phyloP scores from a whole-genome alignment of 208 protist species.

The Herpetomonas tarakana region DNA sequence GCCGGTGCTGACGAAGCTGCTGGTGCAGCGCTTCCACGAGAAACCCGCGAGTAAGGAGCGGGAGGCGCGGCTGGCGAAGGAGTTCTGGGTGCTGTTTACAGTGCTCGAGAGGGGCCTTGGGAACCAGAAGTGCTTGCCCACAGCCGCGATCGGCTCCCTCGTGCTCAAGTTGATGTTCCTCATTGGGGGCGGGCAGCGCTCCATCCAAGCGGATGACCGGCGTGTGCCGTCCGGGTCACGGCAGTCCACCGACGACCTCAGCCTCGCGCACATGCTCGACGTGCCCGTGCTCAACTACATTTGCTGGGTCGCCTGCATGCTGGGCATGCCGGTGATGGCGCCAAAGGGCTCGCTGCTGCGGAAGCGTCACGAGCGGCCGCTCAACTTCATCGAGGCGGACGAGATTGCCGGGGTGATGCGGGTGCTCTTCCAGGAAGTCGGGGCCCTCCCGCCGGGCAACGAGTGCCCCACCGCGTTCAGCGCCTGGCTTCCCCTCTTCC shows the following conservation, averaged over 20 bases:
- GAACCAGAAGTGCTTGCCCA: background rate
- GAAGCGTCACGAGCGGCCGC: conserved; percentile 13
- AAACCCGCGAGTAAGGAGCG: conserved; percentile 22
- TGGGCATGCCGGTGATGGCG: conserved; percentile 51
- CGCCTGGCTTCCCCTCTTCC: conserved; percentile 58
- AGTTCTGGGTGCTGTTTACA: conserved; percentile 21
- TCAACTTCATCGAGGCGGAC: conserved; percentile 36
- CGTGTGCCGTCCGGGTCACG: conserved; percentile 17
- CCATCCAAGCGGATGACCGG: conserved; percentile 54
- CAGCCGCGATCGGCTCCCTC: conserved; percentile 17
- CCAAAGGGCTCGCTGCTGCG: conserved; percentile 14
- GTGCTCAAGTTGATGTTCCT: conserved; percentile 60
- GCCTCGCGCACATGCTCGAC: conserved; percentile 38
- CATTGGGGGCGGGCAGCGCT: conserved; percentile 48
- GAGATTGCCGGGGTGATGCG: conserved; percentile 46
- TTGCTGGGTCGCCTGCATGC: conserved; percentile 49
- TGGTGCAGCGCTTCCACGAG: conserved; percentile 27
- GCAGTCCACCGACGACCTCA: conserved; percentile 41
- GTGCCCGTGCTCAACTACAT: conserved; percentile 47
- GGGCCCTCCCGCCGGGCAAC: conserved; percentile 38
- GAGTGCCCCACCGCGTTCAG: conserved; percentile 36
- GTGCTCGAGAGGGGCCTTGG: conserved; percentile 15
- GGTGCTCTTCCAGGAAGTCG: conserved; percentile 52
- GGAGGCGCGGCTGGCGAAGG: conserved; percentile 23
- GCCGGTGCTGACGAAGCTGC: conserved; percentile 18